Evolutionary conservation across 2,329 filamentous ascomycete species (phyloP).

Genomic region (Coccinonectria pachysandricola): DNA sequence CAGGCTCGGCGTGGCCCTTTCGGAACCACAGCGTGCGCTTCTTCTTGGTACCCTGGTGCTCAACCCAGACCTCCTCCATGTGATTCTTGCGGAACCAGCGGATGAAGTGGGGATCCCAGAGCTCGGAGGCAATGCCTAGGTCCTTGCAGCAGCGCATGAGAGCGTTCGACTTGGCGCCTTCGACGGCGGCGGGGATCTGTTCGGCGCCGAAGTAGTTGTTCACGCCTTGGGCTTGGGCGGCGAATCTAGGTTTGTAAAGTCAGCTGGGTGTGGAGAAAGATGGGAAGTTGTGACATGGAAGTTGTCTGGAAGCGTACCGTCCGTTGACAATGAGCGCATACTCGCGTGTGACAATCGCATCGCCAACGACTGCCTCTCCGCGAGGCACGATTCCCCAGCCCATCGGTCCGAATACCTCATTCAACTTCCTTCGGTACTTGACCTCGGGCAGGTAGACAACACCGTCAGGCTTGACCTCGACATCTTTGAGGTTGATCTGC

Average conservation of each 20-base stretch:
- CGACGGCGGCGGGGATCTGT: slow-evolving; percentile 84
- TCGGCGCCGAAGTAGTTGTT: slow-evolving; percentile 88
- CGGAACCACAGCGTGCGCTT: slow-evolving; percentile 77
- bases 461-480: slow-evolving; percentile 96
- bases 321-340: slow-evolving; percentile 86
- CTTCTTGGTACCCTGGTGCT: slow-evolving; percentile 80
- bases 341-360: slow-evolving; percentile 73
- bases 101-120: slow-evolving; percentile 94
- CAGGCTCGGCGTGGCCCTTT: slow-evolving; percentile 64
- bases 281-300: slow-evolving; percentile 1
- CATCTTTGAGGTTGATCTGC: slow-evolving; percentile 59
- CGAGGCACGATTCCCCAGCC: slow-evolving; percentile 90
- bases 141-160: slow-evolving; percentile 99
- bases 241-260: slow-evolving; percentile 48
- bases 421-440: slow-evolving; percentile 88
- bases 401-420: slow-evolving; percentile 84
- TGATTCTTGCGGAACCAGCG: slow-evolving; percentile 66
- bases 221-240: slow-evolving; percentile 87
- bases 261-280: not conserved
- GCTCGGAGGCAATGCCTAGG: slow-evolving; percentile 82
- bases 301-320: slow-evolving; percentile 45
- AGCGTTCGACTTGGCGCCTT: slow-evolving; percentile 96
- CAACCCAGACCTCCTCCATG: slow-evolving; percentile 76
- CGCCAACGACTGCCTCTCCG: slow-evolving; percentile 76
- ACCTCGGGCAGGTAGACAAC: slow-evolving; percentile 96